These are phyloP conservation scores for Tylopilus intermedius DNA, from an alignment of 768 basidiomycete genomes.

Conservation along the genomic window DNA sequence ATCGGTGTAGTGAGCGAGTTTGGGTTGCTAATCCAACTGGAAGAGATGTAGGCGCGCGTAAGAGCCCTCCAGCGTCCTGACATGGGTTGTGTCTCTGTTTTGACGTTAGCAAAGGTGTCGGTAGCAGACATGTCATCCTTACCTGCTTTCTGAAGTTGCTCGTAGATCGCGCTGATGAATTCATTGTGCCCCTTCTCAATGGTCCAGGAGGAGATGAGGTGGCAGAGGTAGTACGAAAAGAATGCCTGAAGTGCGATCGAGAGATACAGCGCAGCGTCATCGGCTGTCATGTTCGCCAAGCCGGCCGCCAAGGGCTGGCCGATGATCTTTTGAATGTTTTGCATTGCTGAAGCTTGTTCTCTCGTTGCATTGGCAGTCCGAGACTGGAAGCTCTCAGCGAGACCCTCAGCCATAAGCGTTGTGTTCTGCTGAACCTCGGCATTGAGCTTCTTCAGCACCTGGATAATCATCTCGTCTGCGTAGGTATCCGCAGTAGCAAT, in stretches of 20 bases:
- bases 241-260: slow-evolving; percentile 10
- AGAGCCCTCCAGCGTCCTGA: slow-evolving; percentile 14
- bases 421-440: slow-evolving; percentile 12
- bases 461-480: slow-evolving; percentile 5
- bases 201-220: slow-evolving; percentile 14
- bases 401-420: slow-evolving; percentile 5
- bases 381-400: background rate
- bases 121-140: background rate
- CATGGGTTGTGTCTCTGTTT: slow-evolving; percentile 8
- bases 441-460: slow-evolving; percentile 11
- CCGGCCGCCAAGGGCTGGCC: background rate
- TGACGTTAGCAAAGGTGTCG: background rate
- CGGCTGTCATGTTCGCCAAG: background rate
- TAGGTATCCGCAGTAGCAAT: slow-evolving; percentile 5
- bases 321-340: background rate
- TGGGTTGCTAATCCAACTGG: background rate
- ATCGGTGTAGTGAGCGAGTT: background rate
- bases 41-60: slow-evolving; percentile 5
- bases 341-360: background rate
- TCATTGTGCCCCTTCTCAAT: background rate
- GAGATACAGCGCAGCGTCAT: slow-evolving; percentile 4
- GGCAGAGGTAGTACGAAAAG: background rate
- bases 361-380: background rate
- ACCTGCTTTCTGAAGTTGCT: slow-evolving; percentile 7
- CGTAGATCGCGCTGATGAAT: slow-evolving; percentile 7